A percentile compares a stretch with the other conserved stretches of the same genome.
These are phyloP conservation scores for Thalassiosira hispida DNA, from an alignment of 352 stramenopile species.

Conservation along the genomic window DNA sequence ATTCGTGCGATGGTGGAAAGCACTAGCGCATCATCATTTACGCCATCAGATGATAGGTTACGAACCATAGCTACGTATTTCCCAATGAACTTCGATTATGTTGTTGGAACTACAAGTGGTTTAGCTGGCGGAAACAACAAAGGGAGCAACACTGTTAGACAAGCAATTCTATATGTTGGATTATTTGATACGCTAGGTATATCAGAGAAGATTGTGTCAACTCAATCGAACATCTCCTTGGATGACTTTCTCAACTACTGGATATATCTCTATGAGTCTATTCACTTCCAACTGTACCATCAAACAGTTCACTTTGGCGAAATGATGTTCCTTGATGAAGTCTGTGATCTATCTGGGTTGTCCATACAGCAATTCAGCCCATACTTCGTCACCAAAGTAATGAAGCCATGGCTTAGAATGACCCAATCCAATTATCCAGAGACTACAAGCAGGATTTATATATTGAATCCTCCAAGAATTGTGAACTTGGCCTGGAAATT, in stretches of 20 bases:
- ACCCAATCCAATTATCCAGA: constrained; percentile 54
- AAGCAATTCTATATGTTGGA: constrained; percentile 35
- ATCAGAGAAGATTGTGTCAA: constrained; percentile 19
- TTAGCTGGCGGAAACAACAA: background rate
- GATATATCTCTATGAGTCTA: constrained; percentile 51
- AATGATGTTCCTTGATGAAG: constrained; percentile 47
- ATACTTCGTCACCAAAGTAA: constrained; percentile 37
- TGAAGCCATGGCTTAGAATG: constrained; percentile 52
- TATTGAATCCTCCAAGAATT: constrained; percentile 39
- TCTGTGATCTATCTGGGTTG: constrained; percentile 40
- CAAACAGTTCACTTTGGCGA: constrained; percentile 20
- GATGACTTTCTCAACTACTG: constrained; percentile 48
- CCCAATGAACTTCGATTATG: constrained; percentile 37
- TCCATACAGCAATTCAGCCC: constrained; percentile 36
- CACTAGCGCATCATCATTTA: constrained; percentile 7
- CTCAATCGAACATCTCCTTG: constrained; percentile 23
- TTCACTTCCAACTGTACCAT: constrained; percentile 41
- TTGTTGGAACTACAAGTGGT: background rate
- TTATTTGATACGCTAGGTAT: constrained; percentile 37
- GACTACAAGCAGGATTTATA: constrained; percentile 34
- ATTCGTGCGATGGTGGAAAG: constrained; percentile 41
- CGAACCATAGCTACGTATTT: constrained; percentile 25
- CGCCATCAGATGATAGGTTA: constrained; percentile 14
- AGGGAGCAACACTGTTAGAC: background rate
- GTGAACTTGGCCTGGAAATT: constrained; percentile 41